Base-by-base conservation (phyloP, 345 rosid species). In the Toxicodendron radicans region DNA sequence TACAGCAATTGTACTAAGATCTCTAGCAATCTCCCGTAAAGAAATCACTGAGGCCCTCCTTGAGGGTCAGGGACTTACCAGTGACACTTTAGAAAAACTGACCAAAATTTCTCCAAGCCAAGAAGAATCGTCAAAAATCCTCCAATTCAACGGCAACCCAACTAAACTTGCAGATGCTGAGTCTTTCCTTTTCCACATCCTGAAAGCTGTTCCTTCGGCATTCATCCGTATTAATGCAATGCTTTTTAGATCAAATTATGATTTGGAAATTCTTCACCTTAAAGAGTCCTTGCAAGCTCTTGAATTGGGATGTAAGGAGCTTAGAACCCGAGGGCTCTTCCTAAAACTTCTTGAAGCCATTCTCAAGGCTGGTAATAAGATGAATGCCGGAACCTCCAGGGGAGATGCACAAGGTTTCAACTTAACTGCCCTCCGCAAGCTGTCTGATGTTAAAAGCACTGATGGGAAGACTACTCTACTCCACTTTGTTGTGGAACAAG, bases 361-460 rank as follows among this genome's bases (percentile, higher is more conserved):
- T 63, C 82, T 94, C 60, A 94, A 94, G 81, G 93, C 97, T 4
- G 97, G 98, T 32, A 94, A 90, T 76, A 82, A 80, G 72, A 88
- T 92, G 92, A 94, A 94, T 66, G 94, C 94, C 0, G 98, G 98
- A 79, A 90, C 98, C 4, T 73, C 92, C 16, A 85, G 97, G 80
- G 98, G 98, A 53, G 86, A 94, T 43, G 98, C 98, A 10, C 84
- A 84, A 51, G 95, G 93, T 59, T 94, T 94, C 75, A 85, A 89
- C 75, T 88, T 90, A 52, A 83, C 80, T 0, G 86, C 97, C 18
- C 85, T 90, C 23, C 76, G 85, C 14, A 90, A 92, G 73, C 92
- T 92, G 6, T 87, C 93, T 0, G 90, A 94, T 63, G 86, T 90
- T 16, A 92, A 88, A 77, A 90, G 96, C 84, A 87, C 84, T 0